These are phyloP conservation scores for Brassica hybrid DNA, from an alignment of 441 rosid genomes.

Conservation along the genomic window DNA sequence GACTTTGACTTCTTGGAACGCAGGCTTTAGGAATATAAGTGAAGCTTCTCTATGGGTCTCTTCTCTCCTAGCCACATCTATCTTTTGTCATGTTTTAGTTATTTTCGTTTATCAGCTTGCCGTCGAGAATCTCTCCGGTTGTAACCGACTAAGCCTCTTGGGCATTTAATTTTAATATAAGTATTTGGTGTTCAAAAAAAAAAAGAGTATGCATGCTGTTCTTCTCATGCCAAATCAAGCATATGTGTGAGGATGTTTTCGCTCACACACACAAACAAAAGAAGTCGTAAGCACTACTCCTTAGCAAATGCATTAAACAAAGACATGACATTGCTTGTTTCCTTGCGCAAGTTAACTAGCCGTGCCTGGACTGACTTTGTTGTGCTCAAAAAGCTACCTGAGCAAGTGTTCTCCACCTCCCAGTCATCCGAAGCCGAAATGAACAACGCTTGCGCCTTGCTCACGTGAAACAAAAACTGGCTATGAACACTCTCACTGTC, in stretches of 20 bases:
- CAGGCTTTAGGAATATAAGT: no score
- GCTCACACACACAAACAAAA: constrained; percentile 21
- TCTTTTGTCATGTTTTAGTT: no score
- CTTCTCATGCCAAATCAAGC: neutral
- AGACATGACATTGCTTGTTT: constrained; percentile 72
- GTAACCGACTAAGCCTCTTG: no score
- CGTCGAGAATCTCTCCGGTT: no score
- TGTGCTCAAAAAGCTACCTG: constrained; percentile 59
- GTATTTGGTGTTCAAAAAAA: no score
- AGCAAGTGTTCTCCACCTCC: constrained; percentile 55
- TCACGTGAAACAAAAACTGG: constrained; percentile 55
- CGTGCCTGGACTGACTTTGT: constrained; percentile 48
- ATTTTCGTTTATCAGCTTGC: no score
- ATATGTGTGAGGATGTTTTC: neutral
- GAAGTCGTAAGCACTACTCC: neutral
- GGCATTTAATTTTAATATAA: no score
- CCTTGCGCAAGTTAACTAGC: constrained; percentile 55
- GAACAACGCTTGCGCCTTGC: constrained; percentile 75
- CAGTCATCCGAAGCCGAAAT: constrained; percentile 49
- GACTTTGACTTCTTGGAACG: no score
- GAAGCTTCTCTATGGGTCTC: no score
- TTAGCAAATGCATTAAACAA: constrained; percentile 47
- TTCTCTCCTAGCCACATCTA: no score
- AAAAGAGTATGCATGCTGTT: no score
- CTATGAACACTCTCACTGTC: constrained; percentile 26